These are phyloP conservation scores for Crepidotus variabilis DNA, from an alignment of 768 basidiomycete genomes.

Conservation along the genomic window DNA sequence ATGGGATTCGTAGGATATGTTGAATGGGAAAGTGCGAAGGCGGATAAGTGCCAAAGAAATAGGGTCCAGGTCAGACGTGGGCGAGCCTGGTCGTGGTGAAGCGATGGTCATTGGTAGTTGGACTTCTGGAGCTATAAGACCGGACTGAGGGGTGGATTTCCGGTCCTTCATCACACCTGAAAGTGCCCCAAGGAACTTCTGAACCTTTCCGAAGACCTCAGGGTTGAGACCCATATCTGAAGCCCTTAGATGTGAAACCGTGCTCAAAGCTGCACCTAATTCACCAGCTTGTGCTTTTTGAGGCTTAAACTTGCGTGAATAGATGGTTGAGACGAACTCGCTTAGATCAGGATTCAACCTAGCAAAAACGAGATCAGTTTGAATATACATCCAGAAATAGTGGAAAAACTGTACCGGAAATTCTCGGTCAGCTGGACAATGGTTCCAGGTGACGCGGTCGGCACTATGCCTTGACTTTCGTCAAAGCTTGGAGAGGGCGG, in stretches of 20 bases:
- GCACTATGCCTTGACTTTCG: conserved; percentile 13
- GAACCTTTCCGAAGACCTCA: conserved; percentile 23
- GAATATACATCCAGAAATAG: neutral
- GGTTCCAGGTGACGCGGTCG: conserved; percentile 24
- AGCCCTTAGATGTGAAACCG: conserved; percentile 18
- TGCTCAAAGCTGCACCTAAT: conserved; percentile 30
- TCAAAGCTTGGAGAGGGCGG: conserved; percentile 8
- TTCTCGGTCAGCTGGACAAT: conserved; percentile 50
- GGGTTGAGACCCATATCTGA: conserved; percentile 18
- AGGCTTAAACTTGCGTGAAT: conserved; percentile 42
- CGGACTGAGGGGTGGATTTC: conserved; percentile 16
- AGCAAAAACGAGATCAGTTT: neutral
- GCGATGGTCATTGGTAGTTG: conserved; percentile 10
- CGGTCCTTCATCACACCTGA: conserved; percentile 38
- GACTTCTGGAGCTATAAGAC: conserved; percentile 23
- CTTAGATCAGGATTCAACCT: conserved; percentile 51
- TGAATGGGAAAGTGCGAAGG: conserved; percentile 32
- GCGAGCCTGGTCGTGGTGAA: conserved; percentile 11
- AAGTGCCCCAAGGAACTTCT: conserved; percentile 35
- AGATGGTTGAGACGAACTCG: conserved; percentile 52
- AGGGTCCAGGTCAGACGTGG: conserved; percentile 23
- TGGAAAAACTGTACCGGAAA: conserved; percentile 33
- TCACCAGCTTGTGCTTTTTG: conserved; percentile 42
- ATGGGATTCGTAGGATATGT: conserved; percentile 42
- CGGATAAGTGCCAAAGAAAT: conserved; percentile 43